Base-by-base conservation (phyloP, 768 basidiomycete species). In the Termitomyces sp. region DNA sequence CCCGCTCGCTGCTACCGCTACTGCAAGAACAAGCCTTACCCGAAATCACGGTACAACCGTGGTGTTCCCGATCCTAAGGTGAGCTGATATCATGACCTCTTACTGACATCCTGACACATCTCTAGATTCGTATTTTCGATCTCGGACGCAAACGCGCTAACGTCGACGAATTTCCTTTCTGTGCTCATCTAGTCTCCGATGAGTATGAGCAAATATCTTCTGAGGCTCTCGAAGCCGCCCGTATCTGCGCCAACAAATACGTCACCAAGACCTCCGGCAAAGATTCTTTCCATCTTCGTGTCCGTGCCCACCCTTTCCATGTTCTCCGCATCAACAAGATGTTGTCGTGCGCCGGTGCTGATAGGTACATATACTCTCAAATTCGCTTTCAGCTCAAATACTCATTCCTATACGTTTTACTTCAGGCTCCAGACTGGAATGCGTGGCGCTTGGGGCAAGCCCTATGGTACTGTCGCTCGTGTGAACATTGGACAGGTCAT, bases 241-340 rank as follows among this genome's bases (percentile, higher is more conserved):
- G 96, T 77, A 99, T 99, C 65, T 98, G 96, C 74, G 94, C 94
- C 76, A 98, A 98, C 92, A 98, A 98, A 79, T 98, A 98, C 76
- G 90, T 98, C 65, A 96, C 94, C 71, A 98, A 99, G 87, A 94
- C 92, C 4, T 87, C 91, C 36, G 96, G 97, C 71, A 98, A 98
- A 82, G 96, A 99, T 70, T 92, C 96, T 5, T 98, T 99, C 95
- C 96, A 99, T 76, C 75, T 98, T 76, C 87, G 96, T 68, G 94
- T 99, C 69, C 91, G 95, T 63, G 93, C 92, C 61, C 96, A 99
- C 81, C 97, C 96, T 47, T 97, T 90, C 93, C 97, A 99, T 75
- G 94, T 98, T 70, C 78, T 99, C 79, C 91, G 97, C 65, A 97
- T 97, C 88, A 97, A 98, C 91, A 98, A 99, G 89, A 98, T 97